Base-by-base conservation (phyloP, 1,284 basidiomycete genomes). In the Ustilago hordei region DNA sequence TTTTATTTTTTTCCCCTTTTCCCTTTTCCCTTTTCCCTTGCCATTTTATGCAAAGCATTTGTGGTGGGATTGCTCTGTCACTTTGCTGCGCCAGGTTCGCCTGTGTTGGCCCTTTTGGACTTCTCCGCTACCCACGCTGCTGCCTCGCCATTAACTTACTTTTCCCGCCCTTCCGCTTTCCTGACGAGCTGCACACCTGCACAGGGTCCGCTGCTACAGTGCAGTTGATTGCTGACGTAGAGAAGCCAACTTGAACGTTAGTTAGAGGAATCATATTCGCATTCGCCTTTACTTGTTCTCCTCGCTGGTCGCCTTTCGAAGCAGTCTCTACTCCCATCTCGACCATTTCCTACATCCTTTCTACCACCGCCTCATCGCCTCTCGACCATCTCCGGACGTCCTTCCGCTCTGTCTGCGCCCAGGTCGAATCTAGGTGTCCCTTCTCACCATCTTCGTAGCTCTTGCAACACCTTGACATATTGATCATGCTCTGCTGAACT, bases 1-100 rank as follows among this genome's bases (percentile, higher is more conserved):
- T n/a, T n/a, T n/a, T n/a, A n/a, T n/a, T n/a, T n/a, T n/a, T n/a
- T n/a, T n/a, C n/a, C n/a, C n/a, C n/a, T n/a, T n/a, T n/a, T n/a
- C n/a, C n/a, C n/a, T n/a, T n/a, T n/a, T 8, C 28, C 28, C 28
- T 55, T 39, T 55, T 53, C 35, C 34, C 15, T 34, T 53, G 15
- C 8, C 28, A 17, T 17, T 17, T 45, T 17, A 19, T 45, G 41
- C 9, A 39, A 39, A 39, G 38, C 38, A 11, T 17, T 39, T 11
- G 38, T 39, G 38, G 11, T 39, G 38, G 11, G 9, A 17, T 17
- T 48, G 45, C 45, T 48, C 45, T 48, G 43, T 23, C 56, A 34
- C n/a, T 5, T 11, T 38, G 17, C 56, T 58, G 56, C 56, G 34
- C 43, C 17, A 58, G 43, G 28, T 43, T 58, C 56, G 56, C 45